Base-by-base conservation (phyloP, 345 rosid species). In the Bruguiera sexangula region DNA sequence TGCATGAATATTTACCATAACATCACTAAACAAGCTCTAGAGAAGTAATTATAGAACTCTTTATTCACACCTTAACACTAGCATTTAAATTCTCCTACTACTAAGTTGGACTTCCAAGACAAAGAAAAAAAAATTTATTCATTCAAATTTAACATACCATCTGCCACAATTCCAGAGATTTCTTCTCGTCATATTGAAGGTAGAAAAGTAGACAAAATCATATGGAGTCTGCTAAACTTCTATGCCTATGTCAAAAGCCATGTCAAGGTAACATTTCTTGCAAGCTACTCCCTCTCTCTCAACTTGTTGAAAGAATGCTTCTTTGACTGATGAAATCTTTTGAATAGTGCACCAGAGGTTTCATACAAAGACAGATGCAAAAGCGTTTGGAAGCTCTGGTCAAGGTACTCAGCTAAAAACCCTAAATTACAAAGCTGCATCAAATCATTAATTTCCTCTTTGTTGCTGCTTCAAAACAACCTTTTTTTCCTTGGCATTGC, bases 171-270 rank as follows among this genome's bases (percentile, higher is more conserved):
- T 43, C 50, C 83, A 93, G 97, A 93, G 70, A 88, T 91, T 74
- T 82, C 80, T 68, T 82, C 83, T 64, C 78, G 56, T 27, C 96
- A 91, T 66, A 78, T 89, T 50, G 82, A 85, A 84, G 88, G 90
- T 70, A 84, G 83, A 73, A 82, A 74, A 73, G 82, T 91, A 63
- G 98, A 91, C 82, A 87, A 87, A 76, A 87, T 78, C 0, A 93
- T 88, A 60, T 91, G 97, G 97, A 87, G 73, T 76, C 83, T 94
- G 60, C 62, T 94, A 26, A 89, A 91, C 76, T 94, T 94, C 85
- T 81, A 89, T 64, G 85, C 93, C 60, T 85, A 82, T 53, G 91
- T 88, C 51, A 91, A 88, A 79, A 83, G 84, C 72, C 93, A 94
- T 39, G 85, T 91, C 15, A 91, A 91, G 98, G 97, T 94, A 85